These are phyloP conservation scores for Wickerhamomyces strasburgensis DNA, from an alignment of 805 yeast genomes.

Conservation along the genomic window DNA sequence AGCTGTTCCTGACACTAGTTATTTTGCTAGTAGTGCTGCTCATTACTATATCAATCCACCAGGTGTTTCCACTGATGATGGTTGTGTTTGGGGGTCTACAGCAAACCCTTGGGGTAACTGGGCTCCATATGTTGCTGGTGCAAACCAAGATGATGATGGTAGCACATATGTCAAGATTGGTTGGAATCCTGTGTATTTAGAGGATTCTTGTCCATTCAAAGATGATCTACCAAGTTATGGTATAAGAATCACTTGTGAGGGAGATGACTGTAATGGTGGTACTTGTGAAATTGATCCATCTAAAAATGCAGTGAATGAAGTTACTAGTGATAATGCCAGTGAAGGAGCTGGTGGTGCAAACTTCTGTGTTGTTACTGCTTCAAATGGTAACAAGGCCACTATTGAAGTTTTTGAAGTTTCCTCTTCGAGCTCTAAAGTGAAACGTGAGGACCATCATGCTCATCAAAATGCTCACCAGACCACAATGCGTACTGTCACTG, in stretches of 20 bases:
- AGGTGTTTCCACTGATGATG: constrained; percentile 70
- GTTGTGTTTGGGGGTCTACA: constrained; percentile 79
- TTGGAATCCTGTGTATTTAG: constrained; percentile 85
- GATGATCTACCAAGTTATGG: constrained; percentile 62
- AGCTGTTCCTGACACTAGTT: constrained; percentile 82
- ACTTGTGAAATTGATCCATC: constrained; percentile 82
- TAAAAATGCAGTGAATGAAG: constrained; percentile 51
- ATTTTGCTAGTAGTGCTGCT: constrained; percentile 84
- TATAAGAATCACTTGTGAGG: constrained; percentile 67
- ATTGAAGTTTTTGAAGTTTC: constrained; percentile 59
- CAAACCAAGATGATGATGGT: constrained; percentile 66
- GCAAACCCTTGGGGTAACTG: constrained; percentile 77
- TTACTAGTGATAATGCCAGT: constrained; percentile 36
- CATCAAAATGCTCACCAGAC: constrained; percentile 4
- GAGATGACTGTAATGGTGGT: constrained; percentile 65
- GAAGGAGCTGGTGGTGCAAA: constrained; percentile 62
- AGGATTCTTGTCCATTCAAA: constrained; percentile 48
- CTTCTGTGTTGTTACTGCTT: constrained; percentile 83
- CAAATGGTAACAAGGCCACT: constrained; percentile 54
- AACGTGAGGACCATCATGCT: constrained; percentile 11
- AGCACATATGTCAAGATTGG: constrained; percentile 81
- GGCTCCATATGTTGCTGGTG: constrained; percentile 93
- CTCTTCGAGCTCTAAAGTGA: constrained; percentile 1
- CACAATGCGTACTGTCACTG: constrained; percentile 4
- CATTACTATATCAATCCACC: constrained; percentile 84